These are phyloP conservation scores for Fusarium pseudocircinatum DNA, from an alignment of 2,329 filamentous ascomycete species.

Conservation along the genomic window DNA sequence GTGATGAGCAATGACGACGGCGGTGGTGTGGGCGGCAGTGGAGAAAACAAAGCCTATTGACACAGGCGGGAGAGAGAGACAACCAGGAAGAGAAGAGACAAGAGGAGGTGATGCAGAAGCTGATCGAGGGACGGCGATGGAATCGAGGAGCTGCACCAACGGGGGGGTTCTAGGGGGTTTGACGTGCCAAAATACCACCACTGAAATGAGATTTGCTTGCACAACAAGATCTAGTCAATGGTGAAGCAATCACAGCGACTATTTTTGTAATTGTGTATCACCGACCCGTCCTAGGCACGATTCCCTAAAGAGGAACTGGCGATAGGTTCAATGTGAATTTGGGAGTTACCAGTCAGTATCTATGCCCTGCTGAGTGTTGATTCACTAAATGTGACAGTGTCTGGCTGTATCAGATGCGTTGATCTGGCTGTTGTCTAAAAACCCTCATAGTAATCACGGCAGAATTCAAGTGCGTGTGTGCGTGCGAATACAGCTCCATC, in stretches of 20 bases:
- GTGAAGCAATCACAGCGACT: not conserved
- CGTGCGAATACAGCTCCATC: not conserved
- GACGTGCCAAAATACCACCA: constrained; percentile 24
- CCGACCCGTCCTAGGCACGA: constrained; percentile 21
- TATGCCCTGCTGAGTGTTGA: not conserved
- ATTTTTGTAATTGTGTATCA: constrained; percentile 13
- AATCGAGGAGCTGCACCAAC: constrained; percentile 30
- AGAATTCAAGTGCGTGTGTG: constrained; percentile 1
- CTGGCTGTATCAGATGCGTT: not conserved
- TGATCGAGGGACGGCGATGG: not conserved
- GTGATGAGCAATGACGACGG: constrained; percentile 13
- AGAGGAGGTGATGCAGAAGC: constrained; percentile 30
- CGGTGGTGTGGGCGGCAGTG: constrained; percentile 29
- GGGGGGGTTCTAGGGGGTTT: constrained; percentile 10
- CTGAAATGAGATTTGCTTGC: constrained; percentile 7
- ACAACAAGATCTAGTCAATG: constrained; percentile 9
- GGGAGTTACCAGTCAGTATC: not conserved
- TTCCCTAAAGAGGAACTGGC: constrained; percentile 38
- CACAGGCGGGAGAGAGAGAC: constrained; percentile 11
- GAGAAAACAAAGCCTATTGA: constrained; percentile 18
- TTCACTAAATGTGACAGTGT: not conserved
- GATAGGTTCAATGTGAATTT: constrained; percentile 27
- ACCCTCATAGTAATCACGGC: constrained; percentile 9
- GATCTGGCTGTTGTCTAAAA: not conserved
- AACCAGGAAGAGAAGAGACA: constrained; percentile 11